Conservation (phyloP, 306 rosid species). For the Datisca glomerata region DNA sequence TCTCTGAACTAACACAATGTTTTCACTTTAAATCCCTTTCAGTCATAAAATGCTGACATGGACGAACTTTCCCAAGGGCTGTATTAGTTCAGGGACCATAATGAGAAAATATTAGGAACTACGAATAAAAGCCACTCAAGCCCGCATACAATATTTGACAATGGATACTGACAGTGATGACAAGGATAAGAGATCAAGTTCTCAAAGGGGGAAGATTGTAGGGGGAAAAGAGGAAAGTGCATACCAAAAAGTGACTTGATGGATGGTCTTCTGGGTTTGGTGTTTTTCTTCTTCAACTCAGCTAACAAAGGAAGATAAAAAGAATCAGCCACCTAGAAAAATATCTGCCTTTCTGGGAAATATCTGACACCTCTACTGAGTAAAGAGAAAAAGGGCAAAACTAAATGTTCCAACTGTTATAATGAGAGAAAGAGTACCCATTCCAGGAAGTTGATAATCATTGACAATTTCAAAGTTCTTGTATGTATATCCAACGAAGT, state of each 20-base stretch:
- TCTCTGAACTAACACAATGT: no score
- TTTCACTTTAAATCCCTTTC: no score
- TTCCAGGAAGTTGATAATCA: constrained; percentile 96
- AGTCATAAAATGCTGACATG: no score
- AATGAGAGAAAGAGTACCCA: constrained; percentile 35
- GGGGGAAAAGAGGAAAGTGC: constrained; percentile 10
- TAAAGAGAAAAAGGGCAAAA: no score
- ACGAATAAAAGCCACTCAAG: no score
- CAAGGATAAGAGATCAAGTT: neutral
- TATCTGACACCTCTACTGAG: no score
- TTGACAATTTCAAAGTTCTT: constrained; percentile 95
- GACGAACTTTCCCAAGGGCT: no score
- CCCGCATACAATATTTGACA: no score
- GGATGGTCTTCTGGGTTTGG: constrained; percentile 71
- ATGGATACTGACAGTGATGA: neutral
- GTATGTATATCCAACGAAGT: constrained; percentile 93
- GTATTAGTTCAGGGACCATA: no score
- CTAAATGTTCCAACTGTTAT: constrained; percentile 5
- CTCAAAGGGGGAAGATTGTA: neutral
- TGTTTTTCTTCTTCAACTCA: constrained; percentile 74
- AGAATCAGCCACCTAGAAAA: constrained; percentile 8
- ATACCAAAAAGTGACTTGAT: constrained; percentile 85
- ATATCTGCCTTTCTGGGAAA: neutral
- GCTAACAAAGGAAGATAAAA: constrained; percentile 36
- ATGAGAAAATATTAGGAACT: no score